Evolutionary conservation across 176 grass and related monocot species (phyloP), one percentile per base, ranked within the genome.

Genomic region (Oryza nivara): DNA sequence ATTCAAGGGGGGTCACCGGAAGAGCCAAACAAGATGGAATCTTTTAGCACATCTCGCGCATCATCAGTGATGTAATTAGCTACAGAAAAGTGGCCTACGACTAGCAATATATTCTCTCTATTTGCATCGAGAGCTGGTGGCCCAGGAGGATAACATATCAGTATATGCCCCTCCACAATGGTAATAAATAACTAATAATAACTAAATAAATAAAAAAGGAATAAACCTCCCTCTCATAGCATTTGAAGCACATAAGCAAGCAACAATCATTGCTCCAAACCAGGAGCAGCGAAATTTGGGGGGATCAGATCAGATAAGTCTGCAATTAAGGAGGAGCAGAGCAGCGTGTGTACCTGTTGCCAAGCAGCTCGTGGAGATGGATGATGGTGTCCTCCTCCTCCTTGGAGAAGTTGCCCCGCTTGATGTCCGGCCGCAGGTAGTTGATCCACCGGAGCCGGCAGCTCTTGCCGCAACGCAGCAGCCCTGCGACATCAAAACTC

Each of bases 401-500:
- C 75, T 73, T 84, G 79, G 79, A 81, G 81, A 97, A 97, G 79
- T 94, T 97, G 82, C 94, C 94, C 77, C 94, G 89, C 84, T 97
- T 97, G 86, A 97, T 94, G 86, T 93, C 89, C 1, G 94, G 94
- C 0, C 94, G 82, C 47, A 97, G 89, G 86, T 97, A 97, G 88
- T 97, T 97, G 83, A 90, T 97, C 91, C 94, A 97, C 79, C 94
- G 92, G 67, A 97, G 89, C 61, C 94, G 92, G 88, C 92, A 94
- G 81, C 94, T 97, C 89, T 97, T 97, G 4, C 92, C 94, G 71
- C 94, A 97, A 68, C 94, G 86, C 32, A 88, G 82, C 45, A 97
- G 80, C 71, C 94, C 94, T 91, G 84, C 32, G 80, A 72, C 36
- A 65, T 13, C 23, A 26, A 40, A 47, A 5, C 52, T 44, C 11